Evolutionary conservation across 2,329 filamentous ascomycete species (phyloP).

Genomic region (Phialophora macrospora): DNA sequence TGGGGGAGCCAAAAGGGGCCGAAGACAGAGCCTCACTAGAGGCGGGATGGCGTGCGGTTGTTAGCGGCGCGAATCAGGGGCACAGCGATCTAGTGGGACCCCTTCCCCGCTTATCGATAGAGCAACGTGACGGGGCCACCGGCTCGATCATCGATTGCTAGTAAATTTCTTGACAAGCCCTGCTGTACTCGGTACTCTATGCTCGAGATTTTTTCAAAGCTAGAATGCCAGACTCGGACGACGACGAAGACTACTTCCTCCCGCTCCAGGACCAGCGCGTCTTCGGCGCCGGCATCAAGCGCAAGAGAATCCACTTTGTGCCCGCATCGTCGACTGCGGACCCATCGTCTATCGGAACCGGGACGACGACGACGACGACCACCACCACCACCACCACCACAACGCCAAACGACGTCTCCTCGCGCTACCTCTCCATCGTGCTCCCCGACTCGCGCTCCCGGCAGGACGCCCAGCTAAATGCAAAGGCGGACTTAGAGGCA

Average conservation of each 20-base stretch:
- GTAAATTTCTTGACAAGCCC: neutral
- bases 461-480: neutral
- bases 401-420: conserved; percentile 40
- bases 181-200: neutral
- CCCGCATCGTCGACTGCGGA: conserved; percentile 47
- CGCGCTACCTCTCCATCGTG: conserved; percentile 56
- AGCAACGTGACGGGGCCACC: neutral
- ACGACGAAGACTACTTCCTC: conserved; percentile 63
- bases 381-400: conserved; percentile 38
- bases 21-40: neutral
- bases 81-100: neutral
- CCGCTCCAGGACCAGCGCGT: conserved; percentile 64
- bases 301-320: conserved; percentile 66
- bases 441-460: conserved; percentile 38
- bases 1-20: neutral
- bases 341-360: conserved; percentile 33
- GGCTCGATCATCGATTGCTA: too few species aligned
- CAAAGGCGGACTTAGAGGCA: too few species aligned
- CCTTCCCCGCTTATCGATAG: neutral
- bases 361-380: too few species aligned
- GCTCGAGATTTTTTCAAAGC: too few species aligned
- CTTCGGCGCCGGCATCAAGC: conserved; percentile 67
- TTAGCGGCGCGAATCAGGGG: neutral
- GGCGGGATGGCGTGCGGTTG: too few species aligned
- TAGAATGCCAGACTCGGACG: conserved; percentile 46